A percentile compares a stretch with the other conserved stretches of the same genome.
Evolutionary conservation across 2,329 filamentous ascomycete genomes (phyloP).

Genomic region (Diaporthe aspalathi): DNA sequence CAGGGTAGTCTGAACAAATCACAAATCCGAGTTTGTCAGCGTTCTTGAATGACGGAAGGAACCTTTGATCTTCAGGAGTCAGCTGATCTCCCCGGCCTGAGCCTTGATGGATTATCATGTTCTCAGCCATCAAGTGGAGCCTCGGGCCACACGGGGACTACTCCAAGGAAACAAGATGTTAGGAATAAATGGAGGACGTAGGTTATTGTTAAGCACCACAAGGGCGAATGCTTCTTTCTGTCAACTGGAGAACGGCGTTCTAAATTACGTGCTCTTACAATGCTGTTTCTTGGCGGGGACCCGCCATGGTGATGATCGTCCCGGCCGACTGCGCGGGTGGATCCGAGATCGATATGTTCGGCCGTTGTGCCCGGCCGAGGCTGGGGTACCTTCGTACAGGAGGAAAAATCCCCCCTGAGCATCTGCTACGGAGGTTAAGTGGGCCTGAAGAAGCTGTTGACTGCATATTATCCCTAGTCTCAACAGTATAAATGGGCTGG

Average conservation of each 20-base stretch:
- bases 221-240: neutral
- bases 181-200: no score
- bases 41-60: neutral
- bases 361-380: slow-evolving; percentile 27
- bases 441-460: slow-evolving; percentile 3
- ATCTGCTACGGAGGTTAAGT: slow-evolving; percentile 14
- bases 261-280: neutral
- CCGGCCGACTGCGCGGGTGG: slow-evolving; percentile 26
- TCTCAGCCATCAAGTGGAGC: no score
- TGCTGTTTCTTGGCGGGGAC: neutral
- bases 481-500: neutral
- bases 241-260: neutral
- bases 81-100: neutral
- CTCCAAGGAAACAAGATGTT: neutral
- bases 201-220: neutral
- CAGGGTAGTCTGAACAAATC: neutral
- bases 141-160: neutral
- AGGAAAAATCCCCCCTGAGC: slow-evolving; percentile 19
- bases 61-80: no score
- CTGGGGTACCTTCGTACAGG: neutral
- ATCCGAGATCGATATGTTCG: slow-evolving; percentile 11
- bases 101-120: neutral
- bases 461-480: neutral
- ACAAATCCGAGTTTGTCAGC: neutral
- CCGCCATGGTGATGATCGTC: neutral